A percentile compares a stretch with the other conserved stretches of the same genome.
These are phyloP conservation scores for Theileria annulata DNA, from an alignment of 169 alveolate genomes.

Conservation along the genomic window DNA sequence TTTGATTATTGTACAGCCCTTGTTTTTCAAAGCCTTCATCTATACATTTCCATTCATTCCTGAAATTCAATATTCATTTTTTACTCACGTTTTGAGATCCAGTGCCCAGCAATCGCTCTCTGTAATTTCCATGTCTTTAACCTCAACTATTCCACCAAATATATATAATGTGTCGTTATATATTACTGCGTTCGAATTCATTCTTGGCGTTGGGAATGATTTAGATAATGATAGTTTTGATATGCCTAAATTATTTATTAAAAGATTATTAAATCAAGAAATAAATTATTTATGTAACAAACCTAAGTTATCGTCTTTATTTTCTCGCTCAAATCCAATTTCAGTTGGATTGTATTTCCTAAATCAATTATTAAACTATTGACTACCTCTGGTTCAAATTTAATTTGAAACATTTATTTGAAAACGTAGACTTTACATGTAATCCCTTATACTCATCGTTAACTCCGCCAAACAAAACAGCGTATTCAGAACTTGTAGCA, in stretches of 20 bases:
- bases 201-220: slow-evolving; percentile 44
- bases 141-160: slow-evolving; percentile 57
- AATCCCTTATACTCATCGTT: slow-evolving; percentile 79
- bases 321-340: slow-evolving; percentile 4
- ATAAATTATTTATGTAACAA: slow-evolving; percentile 3
- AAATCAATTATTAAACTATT: not conserved
- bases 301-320: slow-evolving; percentile 1
- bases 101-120: slow-evolving; percentile 58
- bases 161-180: slow-evolving; percentile 54
- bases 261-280: too few relatives aligned
- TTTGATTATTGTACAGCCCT: slow-evolving; percentile 45
- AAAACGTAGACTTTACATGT: slow-evolving; percentile 55
- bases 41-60: slow-evolving; percentile 60
- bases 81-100: slow-evolving; percentile 27
- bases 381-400: slow-evolving; percentile 69
- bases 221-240: slow-evolving; percentile 19
- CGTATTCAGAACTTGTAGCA: slow-evolving; percentile 64
- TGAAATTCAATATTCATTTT: not conserved
- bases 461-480: slow-evolving; percentile 87
- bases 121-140: slow-evolving; percentile 51
- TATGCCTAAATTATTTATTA: slow-evolving; percentile 25
- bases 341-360: slow-evolving; percentile 6
- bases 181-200: slow-evolving; percentile 44
- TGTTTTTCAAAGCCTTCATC: slow-evolving; percentile 43
- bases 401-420: slow-evolving; percentile 40